Evolutionary conservation across 1,284 basidiomycete species (phyloP).

Genomic region (Neolentinus lepideus): DNA sequence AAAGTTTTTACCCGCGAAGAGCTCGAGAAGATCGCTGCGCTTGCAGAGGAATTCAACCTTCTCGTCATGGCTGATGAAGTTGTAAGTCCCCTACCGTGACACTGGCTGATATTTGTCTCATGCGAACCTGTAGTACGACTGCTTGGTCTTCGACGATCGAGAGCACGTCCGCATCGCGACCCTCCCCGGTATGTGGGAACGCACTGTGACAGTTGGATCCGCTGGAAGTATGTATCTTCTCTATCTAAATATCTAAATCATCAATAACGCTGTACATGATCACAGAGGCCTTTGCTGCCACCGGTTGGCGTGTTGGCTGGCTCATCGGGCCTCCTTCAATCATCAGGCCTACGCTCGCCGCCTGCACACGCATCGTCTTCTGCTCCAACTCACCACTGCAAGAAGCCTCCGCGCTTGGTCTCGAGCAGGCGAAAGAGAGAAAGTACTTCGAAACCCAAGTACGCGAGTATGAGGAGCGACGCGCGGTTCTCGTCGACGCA

Average conservation of each 20-base stretch:
- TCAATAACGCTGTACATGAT: not conserved
- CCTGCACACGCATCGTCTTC: slow-evolving; percentile 92
- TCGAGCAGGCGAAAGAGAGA: slow-evolving; percentile 69
- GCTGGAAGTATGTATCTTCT: slow-evolving; percentile 58
- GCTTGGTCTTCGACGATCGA: slow-evolving; percentile 82
- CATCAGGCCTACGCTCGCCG: slow-evolving; percentile 82
- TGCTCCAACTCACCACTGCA: slow-evolving; percentile 90
- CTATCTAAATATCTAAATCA: slow-evolving; percentile 2
- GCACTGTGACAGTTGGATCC: slow-evolving; percentile 78
- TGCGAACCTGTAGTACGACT: slow-evolving; percentile 71
- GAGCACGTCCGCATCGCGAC: slow-evolving; percentile 90
- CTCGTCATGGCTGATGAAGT: slow-evolving; percentile 96
- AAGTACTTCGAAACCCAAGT: slow-evolving; percentile 80
- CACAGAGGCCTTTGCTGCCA: slow-evolving; percentile 92
- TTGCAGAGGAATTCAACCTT: slow-evolving; percentile 91
- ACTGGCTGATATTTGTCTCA: not conserved
- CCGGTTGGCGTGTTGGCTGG: slow-evolving; percentile 98
- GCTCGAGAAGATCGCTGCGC: slow-evolving; percentile 74
- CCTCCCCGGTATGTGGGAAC: slow-evolving; percentile 97
- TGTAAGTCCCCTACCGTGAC: slow-evolving; percentile 36
- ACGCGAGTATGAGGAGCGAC: slow-evolving; percentile 77
- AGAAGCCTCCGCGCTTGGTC: slow-evolving; percentile 84
- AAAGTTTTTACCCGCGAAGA: slow-evolving; percentile 90
- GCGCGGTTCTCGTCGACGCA: slow-evolving; percentile 64
- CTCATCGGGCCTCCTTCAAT: slow-evolving; percentile 83